Conservation (phyloP, 2,329 filamentous ascomycete genomes). For the Rutstroemia sp. region DNA sequence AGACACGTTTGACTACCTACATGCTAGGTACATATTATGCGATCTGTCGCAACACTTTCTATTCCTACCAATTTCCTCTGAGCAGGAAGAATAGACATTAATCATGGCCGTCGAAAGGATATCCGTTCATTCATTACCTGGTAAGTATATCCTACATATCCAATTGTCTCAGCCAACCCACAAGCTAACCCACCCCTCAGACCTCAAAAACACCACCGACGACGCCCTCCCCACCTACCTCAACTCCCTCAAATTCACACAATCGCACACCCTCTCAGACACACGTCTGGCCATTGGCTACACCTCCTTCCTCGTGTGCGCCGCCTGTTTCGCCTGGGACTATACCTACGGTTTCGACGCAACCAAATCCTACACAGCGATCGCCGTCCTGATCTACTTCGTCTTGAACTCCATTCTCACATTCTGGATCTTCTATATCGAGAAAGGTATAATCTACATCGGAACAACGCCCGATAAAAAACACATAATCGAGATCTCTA, state of each 20-base stretch:
- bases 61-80: not conserved
- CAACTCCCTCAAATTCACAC: conserved; percentile 75
- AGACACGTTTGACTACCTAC: conserved; percentile 25
- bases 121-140: conserved; percentile 10
- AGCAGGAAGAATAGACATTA: not conserved
- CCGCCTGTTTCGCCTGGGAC: conserved; percentile 82
- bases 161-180: conserved; percentile 5
- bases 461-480: conserved; percentile 51
- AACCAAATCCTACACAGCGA: conserved; percentile 74
- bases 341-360: conserved; percentile 83
- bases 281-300: conserved; percentile 81
- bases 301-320: conserved; percentile 70
- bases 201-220: conserved; percentile 94
- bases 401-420: conserved; percentile 71
- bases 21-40: not conserved
- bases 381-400: conserved; percentile 73
- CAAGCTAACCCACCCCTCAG: conserved; percentile 37
- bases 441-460: conserved; percentile 75
- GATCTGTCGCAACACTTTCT: not conserved
- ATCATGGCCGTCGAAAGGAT: conserved; percentile 9
- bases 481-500: conserved; percentile 66
- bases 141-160: conserved; percentile 11
- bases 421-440: conserved; percentile 77
- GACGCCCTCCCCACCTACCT: conserved; percentile 93
- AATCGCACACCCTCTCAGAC: conserved; percentile 74